Evolutionary conservation across 139 green algal species (phyloP), one percentile per base, ranked within the genome.

Genomic region (Yamagishiella unicocca): DNA sequence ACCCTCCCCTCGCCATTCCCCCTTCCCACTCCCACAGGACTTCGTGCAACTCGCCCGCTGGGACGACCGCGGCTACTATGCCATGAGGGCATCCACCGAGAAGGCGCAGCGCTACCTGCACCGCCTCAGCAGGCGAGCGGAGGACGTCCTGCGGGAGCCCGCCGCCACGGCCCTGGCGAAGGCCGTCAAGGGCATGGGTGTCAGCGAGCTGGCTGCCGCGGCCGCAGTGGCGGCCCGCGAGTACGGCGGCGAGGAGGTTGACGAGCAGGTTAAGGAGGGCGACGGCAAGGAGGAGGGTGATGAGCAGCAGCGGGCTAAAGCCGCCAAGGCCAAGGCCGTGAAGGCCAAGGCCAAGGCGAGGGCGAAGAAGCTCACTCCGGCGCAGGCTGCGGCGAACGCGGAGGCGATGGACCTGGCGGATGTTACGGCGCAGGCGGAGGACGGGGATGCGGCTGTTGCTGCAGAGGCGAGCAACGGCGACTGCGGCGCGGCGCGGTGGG

Each of bases 11-110:
- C n/a, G n/a, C n/a, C n/a, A n/a, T n/a, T n/a, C 50, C 17, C 50
- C 50, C 17, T 58, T 68, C 22, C 64, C 31, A 29, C 64, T 10
- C 21, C 38, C 22, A 53, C 87, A 94, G 61, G 97, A 99, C 90
- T 99, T 99, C 94, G 96, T 99, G 37, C 82, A 90, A 70, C 93
- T 99, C 71, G 95, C 97, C n/a, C 97, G 97, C 87, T 99, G 98
- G 98, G 98, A 99, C 89, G 97, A 99, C 92, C 91, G 96, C 14
- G 96, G 97, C 46, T 98, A 97, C 92, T 98, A 99, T 86, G 93
- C 95, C 1, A 91, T 99, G 93, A 92, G 92, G 64, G 79, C 85
- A 3, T 93, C 90, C 55, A 95, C 91, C 7, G 98, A 99, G 82
- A 97, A 97, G 87, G 93, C 95, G 10, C 94, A 98, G 89, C 91